Evolutionary conservation across 345 rosid species (phyloP).

Genomic region (rapeseed (Brassica napus)): Da-Ae NC_063442.1:3779001-3779500

Average conservation of each 20-base stretch:
- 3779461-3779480: too few relatives aligned
- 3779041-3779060: too few relatives aligned
- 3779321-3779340: conserved; percentile 23
- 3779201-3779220: not conserved
- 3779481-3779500: too few relatives aligned
- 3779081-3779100: too few relatives aligned
- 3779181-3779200: not conserved
- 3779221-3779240: conserved; percentile 12
- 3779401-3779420: conserved; percentile 29
- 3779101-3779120: too few relatives aligned
- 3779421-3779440: conserved; percentile 9
- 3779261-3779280: conserved; percentile 9
- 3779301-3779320: conserved; percentile 27
- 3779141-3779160: not conserved
- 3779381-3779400: not conserved
- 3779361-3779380: not conserved
- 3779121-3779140: too few relatives aligned
- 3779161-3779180: not conserved
- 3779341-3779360: not conserved
- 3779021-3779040: too few relatives aligned
- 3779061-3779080: too few relatives aligned
- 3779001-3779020: too few relatives aligned
- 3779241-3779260: conserved; percentile 22
- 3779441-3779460: conserved; percentile 33
- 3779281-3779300: conserved; percentile 27